Evolutionary conservation across 345 rosid species (phyloP).

Genomic region (Populus simonii): DNA sequence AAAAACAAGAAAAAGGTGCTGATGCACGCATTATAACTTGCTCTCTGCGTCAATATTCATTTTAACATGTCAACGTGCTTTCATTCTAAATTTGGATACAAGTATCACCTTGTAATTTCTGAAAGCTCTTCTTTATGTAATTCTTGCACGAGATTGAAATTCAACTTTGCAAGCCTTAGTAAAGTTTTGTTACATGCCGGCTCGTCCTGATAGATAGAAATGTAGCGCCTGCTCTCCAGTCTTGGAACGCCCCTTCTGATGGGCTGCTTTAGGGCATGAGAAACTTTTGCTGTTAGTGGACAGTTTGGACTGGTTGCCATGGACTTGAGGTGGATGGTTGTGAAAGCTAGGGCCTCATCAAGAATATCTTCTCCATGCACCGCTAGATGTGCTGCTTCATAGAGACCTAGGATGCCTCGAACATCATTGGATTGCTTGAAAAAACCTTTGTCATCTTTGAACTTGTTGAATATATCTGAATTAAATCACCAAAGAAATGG

Average conservation of each 20-base stretch:
- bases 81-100: too few relatives aligned
- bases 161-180: slow-evolving; percentile 32
- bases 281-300: slow-evolving; percentile 14
- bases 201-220: slow-evolving; percentile 14
- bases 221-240: slow-evolving; percentile 19
- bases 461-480: slow-evolving; percentile 33
- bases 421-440: slow-evolving; percentile 3
- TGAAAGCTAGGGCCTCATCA: slow-evolving; percentile 13
- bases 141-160: slow-evolving; percentile 30
- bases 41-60: too few relatives aligned
- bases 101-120: slow-evolving; percentile 12
- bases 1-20: too few relatives aligned
- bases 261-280: slow-evolving; percentile 18
- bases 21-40: too few relatives aligned
- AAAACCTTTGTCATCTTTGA: slow-evolving; percentile 23
- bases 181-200: slow-evolving; percentile 1
- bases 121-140: slow-evolving; percentile 22
- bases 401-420: slow-evolving; percentile 9
- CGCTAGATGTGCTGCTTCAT: slow-evolving; percentile 16
- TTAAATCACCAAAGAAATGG: not conserved
- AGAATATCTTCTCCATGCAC: slow-evolving; percentile 26
- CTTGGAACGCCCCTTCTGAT: slow-evolving; percentile 13
- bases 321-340: not conserved
- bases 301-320: not conserved
- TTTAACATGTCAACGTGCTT: too few relatives aligned